Evolutionary conservation across 108 stramenopile genomes (phyloP), one percentile per base, ranked within the genome.

Genomic region (Asterionellopsis glacialis): DNA sequence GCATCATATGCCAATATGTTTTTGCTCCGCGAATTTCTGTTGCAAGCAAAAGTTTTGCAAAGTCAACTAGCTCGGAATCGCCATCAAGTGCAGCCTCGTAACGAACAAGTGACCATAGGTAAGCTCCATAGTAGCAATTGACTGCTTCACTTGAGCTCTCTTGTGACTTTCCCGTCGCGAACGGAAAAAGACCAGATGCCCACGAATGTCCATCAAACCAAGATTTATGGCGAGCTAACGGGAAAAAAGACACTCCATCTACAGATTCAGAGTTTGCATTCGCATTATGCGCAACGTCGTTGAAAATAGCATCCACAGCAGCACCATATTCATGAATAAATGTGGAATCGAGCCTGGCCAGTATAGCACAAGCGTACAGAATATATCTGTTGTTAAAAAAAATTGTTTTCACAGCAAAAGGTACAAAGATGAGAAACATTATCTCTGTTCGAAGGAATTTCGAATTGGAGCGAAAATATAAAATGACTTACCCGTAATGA

Each of bases 141-240:
- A 93, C 81, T 38, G 96, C 95, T 79, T 98, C 98, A 63, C 93
- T 94, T 14, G 91, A 93, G 53, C 91, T 94, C 68, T 98, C 98
- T 75, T 98, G 98, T 10, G 88, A 88, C 68, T 98, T 98, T 14
- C 96, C 98, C 59, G 96, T 77, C 11, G 77, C 91, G 63, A 86
- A 87, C 45, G 83, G 86, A 69, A 93, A 93, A 45, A 93, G 48
- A 23, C 91, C 91, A 41, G 88, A 83, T 14, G 88, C 91, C 68
- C 81, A 92, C 13, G 87, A 89, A 43, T 92, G 91, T n/a, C 88
- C 88, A 59, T 93, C 91, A 61, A 83, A 93, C 91, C 91, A 93
- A 13, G 84, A 84, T 45, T 81, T 87, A 57, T 93, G 87, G 43
- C 91, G 68, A 3, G 91, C 76, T 22, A 81, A 61, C 11, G 91